Evolutionary conservation across 345 rosid genomes (phyloP).

Genomic region (Mallotus nudiflorus): DNA sequence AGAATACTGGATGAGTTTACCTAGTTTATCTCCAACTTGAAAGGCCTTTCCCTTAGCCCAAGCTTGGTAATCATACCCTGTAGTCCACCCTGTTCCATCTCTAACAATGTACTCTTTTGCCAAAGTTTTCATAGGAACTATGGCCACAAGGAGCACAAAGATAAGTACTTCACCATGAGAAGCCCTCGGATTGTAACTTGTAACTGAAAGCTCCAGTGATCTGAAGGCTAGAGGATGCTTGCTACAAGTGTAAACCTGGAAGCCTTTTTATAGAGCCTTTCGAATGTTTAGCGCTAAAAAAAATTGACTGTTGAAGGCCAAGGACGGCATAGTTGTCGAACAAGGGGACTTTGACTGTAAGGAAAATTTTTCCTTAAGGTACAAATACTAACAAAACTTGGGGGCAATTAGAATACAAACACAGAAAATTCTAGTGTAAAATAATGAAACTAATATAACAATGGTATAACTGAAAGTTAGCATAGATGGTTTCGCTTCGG

Average conservation of each 20-base stretch:
- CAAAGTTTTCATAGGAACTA: conserved; percentile 15
- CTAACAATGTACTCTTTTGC: conserved; percentile 37
- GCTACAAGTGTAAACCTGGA: neutral
- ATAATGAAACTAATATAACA: too few relatives aligned
- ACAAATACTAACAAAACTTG: neutral
- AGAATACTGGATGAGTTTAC: too few relatives aligned
- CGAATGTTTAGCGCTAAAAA: neutral
- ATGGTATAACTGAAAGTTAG: too few relatives aligned
- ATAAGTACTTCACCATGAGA: conserved; percentile 4
- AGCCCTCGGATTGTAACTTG: conserved; percentile 23
- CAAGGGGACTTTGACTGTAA: neutral
- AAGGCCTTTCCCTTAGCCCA: conserved; percentile 36
- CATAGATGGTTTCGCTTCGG: too few relatives aligned
- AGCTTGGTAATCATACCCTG: conserved; percentile 25
- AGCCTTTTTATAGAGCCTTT: neutral
- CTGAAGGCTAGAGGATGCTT: neutral
- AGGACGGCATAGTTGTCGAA: conserved; percentile 10
- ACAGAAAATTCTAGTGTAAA: too few relatives aligned
- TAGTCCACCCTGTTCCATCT: conserved; percentile 37
- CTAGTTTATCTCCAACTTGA: conserved; percentile 35
- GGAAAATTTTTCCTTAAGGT: neutral
- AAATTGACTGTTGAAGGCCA: neutral
- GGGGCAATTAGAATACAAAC: conserved; percentile 2
- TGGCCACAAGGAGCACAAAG: conserved; percentile 6
- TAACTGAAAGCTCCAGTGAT: neutral